phyloP scores from a whole-genome alignment of 176 grass and related monocot species.

The Elaeis guineensis region DNA sequence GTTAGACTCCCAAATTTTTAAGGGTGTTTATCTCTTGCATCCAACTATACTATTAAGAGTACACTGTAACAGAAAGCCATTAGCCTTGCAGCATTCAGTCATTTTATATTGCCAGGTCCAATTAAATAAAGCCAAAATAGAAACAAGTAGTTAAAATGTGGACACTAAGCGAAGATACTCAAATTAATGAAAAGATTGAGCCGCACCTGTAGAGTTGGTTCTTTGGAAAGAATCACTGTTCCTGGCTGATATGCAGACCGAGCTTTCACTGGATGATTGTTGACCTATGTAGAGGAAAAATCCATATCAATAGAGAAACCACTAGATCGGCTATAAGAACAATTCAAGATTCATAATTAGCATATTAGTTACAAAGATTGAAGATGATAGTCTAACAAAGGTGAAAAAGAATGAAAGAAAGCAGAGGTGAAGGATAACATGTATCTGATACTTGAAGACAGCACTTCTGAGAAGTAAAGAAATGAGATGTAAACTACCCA shows the following conservation, averaged over 20 bases:
- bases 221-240: slow-evolving; percentile 66
- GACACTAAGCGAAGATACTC: not conserved
- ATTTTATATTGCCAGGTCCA: no score
- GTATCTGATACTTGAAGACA: no score
- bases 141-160: not conserved
- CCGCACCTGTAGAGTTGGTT: slow-evolving; percentile 57
- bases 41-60: no score
- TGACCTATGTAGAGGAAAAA: slow-evolving; percentile 37
- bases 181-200: not conserved
- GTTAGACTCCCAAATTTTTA: no score
- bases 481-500: slow-evolving; percentile 40
- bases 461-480: no score
- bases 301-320: not conserved
- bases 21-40: no score
- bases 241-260: slow-evolving; percentile 50
- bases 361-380: not conserved
- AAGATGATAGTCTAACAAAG: not conserved
- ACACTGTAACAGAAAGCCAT: no score
- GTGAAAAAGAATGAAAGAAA: slow-evolving; percentile 12
- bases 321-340: not conserved
- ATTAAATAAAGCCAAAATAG: no score
- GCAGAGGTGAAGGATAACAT: not conserved
- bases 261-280: slow-evolving; percentile 87
- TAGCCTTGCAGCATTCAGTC: no score
- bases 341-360: not conserved